Conservation (phyloP, 2,329 filamentous ascomycete genomes). For the Penicillium psychrosexuale region DNA sequence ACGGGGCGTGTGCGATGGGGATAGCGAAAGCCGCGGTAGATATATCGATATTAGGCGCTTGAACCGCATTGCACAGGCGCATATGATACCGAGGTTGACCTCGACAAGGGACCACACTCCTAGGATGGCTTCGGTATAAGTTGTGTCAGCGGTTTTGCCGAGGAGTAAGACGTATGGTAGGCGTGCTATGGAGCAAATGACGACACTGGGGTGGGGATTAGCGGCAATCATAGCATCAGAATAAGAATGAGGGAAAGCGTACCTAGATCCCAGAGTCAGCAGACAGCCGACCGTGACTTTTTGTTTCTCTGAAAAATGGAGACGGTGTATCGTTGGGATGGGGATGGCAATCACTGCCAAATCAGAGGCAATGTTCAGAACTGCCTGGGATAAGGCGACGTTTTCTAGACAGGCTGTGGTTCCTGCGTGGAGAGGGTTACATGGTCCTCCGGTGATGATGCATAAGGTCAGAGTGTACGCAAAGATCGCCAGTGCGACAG, state of each 20-base stretch:
- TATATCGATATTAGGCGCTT: constrained; percentile 12
- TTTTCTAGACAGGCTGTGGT: not conserved
- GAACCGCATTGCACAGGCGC: constrained; percentile 18
- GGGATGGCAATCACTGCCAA: not conserved
- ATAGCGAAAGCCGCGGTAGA: not conserved
- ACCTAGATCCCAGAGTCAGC: not conserved
- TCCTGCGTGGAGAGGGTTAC: not conserved
- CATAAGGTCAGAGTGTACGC: not conserved
- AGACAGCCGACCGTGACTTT: not conserved
- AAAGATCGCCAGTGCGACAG: not conserved
- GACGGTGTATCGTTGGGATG: not conserved
- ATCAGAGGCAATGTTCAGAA: constrained; percentile 1
- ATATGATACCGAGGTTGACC: constrained; percentile 20
- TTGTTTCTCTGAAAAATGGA: not conserved
- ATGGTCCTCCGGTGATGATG: not conserved
- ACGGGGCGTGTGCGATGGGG: not conserved
- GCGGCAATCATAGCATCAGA: not conserved
- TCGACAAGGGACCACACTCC: constrained; percentile 16
- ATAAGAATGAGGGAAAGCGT: not conserved
- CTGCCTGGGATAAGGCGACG: not conserved
- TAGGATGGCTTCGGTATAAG: not conserved
- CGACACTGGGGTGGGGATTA: not conserved
- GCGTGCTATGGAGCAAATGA: not conserved
- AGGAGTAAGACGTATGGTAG: not conserved
- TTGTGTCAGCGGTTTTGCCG: not conserved